Percentiles rank a stretch among this genome's conserved stretches.
Conservation (phyloP, 2,329 filamentous ascomycete genomes). For the Claviceps sp. region DNA sequence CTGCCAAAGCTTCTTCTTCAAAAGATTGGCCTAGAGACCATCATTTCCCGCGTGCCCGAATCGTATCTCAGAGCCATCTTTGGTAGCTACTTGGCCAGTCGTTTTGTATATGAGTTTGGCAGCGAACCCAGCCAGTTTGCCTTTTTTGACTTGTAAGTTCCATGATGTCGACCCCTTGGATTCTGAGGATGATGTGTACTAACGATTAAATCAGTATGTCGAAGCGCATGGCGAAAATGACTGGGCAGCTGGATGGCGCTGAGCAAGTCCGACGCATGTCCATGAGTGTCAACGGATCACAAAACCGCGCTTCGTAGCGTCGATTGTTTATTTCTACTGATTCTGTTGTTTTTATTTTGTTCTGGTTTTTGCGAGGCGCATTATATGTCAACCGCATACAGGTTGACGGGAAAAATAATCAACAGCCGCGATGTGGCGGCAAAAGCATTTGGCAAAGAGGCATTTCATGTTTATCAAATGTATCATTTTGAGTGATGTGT, state of each 20-base stretch:
- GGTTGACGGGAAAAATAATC: background rate
- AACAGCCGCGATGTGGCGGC: background rate
- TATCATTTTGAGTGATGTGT: no score
- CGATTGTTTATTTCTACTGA: no score
- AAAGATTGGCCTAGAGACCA: constrained; percentile 82
- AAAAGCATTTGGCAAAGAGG: background rate
- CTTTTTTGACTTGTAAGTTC: constrained; percentile 90
- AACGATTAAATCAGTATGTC: constrained; percentile 40
- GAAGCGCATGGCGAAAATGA: constrained; percentile 43
- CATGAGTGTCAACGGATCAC: constrained; percentile 7
- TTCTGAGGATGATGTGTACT: background rate
- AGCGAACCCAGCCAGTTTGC: constrained; percentile 90
- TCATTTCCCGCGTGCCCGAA: constrained; percentile 77
- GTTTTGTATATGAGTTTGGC: constrained; percentile 93
- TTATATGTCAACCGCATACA: background rate
- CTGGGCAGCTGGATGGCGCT: constrained; percentile 11
- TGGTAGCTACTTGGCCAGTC: constrained; percentile 84
- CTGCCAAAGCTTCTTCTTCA: constrained; percentile 71
- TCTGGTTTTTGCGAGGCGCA: background rate
- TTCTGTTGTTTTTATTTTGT: background rate
- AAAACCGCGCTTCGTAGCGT: background rate
- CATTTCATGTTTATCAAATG: background rate
- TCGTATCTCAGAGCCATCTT: constrained; percentile 91
- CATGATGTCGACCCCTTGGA: background rate
- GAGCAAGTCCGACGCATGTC: constrained; percentile 17